Percentiles rank a stretch among this genome's conserved stretches.
Conservation (phyloP, 306 rosid genomes). For the Pueraria montana region DNA sequence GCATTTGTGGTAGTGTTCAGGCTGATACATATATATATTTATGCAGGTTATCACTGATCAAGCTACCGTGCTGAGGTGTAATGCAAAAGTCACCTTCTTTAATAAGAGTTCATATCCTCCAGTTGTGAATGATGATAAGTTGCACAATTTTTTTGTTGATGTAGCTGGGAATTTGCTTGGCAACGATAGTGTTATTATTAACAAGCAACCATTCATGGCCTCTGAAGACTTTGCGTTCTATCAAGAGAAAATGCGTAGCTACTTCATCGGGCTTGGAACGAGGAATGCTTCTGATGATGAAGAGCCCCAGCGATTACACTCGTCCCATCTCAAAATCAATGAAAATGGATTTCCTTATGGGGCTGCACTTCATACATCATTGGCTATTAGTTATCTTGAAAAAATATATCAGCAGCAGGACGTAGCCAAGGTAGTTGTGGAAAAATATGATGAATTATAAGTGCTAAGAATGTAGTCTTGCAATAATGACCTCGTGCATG, state of each 20-base stretch:
- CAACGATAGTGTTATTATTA: slow-evolving; percentile 50
- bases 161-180: slow-evolving; percentile 72
- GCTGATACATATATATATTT: slow-evolving; percentile 21
- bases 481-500: too few relatives aligned
- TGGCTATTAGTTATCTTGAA: too few relatives aligned
- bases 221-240: slow-evolving; percentile 85
- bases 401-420: slow-evolving; percentile 53
- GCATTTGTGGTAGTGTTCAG: not conserved
- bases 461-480: not conserved
- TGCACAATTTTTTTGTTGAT: slow-evolving; percentile 72
- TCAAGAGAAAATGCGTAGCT: slow-evolving; percentile 82
- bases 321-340: slow-evolving; percentile 68
- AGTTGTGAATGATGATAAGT: slow-evolving; percentile 56
- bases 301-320: slow-evolving; percentile 54
- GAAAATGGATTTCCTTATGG: slow-evolving; percentile 84
- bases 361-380: slow-evolving; percentile 94
- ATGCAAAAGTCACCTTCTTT: slow-evolving; percentile 67
- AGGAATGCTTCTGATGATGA: slow-evolving; percentile 45
- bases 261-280: slow-evolving; percentile 66
- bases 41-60: slow-evolving; percentile 74
- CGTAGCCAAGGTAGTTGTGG: slow-evolving; percentile 30
- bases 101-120: slow-evolving; percentile 62
- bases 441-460: slow-evolving; percentile 66
- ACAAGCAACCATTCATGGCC: slow-evolving; percentile 58
- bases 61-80: slow-evolving; percentile 84